phyloP scores from a whole-genome alignment of 306 rosid species.

The Abrus precatorius region DNA sequence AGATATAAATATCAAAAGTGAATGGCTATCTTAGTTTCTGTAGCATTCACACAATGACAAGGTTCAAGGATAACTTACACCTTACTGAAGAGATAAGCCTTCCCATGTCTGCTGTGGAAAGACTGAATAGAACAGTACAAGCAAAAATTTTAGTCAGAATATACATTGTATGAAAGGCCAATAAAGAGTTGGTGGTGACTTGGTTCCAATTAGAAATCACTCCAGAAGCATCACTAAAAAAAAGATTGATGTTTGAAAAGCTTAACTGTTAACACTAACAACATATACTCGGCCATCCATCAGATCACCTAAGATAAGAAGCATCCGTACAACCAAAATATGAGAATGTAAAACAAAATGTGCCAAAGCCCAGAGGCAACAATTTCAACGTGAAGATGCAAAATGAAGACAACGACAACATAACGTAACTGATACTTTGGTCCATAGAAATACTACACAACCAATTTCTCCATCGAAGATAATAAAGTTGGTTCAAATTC shows the following conservation, averaged over 20 bases:
- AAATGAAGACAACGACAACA: conserved; percentile 17
- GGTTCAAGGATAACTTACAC: conserved; percentile 84
- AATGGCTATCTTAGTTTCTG: neutral
- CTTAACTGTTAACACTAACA: neutral
- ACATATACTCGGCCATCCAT: neutral
- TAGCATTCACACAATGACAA: conserved; percentile 34
- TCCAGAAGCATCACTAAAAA: neutral
- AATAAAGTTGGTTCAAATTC: neutral
- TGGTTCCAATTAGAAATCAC: conserved; percentile 19
- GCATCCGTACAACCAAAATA: conserved; percentile 8
- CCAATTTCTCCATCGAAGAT: neutral
- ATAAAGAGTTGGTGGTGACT: conserved; percentile 29
- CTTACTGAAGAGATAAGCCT: conserved; percentile 95
- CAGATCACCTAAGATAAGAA: conserved; percentile 32
- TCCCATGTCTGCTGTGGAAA: conserved; percentile 88
- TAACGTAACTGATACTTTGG: neutral
- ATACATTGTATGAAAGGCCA: conserved; percentile 28
- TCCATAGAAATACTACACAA: conserved; percentile 25
- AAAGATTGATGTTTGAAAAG: conserved; percentile 12
- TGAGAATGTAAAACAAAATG: neutral
- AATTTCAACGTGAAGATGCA: conserved; percentile 21
- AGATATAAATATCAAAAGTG: conserved; percentile 34
- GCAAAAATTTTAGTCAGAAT: conserved; percentile 63
- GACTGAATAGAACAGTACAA: conserved; percentile 74
- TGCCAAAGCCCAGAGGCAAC: conserved; percentile 20